Conservation (phyloP, 192 early-diverging fungal species). For the Backusella australiensis region DNA sequence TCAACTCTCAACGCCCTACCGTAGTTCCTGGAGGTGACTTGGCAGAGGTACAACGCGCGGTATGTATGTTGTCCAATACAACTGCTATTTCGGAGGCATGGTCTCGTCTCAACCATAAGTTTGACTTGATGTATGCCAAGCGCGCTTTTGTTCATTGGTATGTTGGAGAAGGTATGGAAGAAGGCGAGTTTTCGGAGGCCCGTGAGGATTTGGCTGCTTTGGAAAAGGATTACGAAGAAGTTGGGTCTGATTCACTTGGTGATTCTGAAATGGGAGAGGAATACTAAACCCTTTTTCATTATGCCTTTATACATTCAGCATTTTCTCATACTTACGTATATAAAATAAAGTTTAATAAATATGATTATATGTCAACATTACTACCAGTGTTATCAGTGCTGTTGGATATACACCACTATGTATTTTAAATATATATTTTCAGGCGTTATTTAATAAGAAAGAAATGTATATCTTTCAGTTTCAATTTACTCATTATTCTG, state of each 20-base stretch:
- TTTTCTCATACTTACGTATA: too few relatives aligned
- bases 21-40: constrained; percentile 91
- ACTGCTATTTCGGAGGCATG: constrained; percentile 99
- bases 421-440: too few relatives aligned
- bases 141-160: constrained; percentile 99
- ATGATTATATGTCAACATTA: too few relatives aligned
- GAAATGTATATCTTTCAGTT: too few relatives aligned
- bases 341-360: too few relatives aligned
- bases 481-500: too few relatives aligned
- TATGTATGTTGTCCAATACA: constrained; percentile 98
- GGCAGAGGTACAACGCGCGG: constrained; percentile 94
- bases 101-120: constrained; percentile 99
- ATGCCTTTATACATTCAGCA: too few relatives aligned
- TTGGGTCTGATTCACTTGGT: constrained; percentile 92
- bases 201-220: constrained; percentile 99
- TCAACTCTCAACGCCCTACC: constrained; percentile 91
- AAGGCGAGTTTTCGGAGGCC: constrained; percentile 99
- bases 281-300: background rate
- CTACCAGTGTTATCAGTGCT: too few relatives aligned
- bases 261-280: constrained; percentile 74
- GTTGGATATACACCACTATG: too few relatives aligned
- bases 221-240: constrained; percentile 99
- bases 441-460: too few relatives aligned
- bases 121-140: constrained; percentile 99
- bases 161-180: constrained; percentile 99